These are phyloP conservation scores for Dactylellina leptospora DNA, from an alignment of 2,329 filamentous ascomycete genomes.

Conservation along the genomic window DNA sequence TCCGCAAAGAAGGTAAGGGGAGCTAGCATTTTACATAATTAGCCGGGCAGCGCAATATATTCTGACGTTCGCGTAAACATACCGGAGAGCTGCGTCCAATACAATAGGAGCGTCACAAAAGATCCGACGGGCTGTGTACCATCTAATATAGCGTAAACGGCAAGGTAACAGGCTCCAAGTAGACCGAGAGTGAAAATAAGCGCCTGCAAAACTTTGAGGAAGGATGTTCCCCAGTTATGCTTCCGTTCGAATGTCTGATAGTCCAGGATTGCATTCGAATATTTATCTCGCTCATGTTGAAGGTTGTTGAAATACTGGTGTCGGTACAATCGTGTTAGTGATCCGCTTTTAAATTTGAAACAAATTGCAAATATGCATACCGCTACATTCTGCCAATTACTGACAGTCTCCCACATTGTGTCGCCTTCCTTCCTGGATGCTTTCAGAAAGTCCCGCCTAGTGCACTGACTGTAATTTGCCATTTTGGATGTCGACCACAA, in stretches of 20 bases:
- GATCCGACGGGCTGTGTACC: slow-evolving; percentile 67
- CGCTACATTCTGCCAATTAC: slow-evolving; percentile 61
- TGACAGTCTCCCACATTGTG: slow-evolving; percentile 60
- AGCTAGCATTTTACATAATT: slow-evolving; percentile 53
- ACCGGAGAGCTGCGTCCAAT: slow-evolving; percentile 68
- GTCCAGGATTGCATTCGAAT: slow-evolving; percentile 61
- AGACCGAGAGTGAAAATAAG: slow-evolving; percentile 65
- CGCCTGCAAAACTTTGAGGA: slow-evolving; percentile 62
- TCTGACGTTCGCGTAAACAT: slow-evolving; percentile 34
- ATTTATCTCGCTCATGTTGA: slow-evolving; percentile 66
- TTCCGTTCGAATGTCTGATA: slow-evolving; percentile 60
- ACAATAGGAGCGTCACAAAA: slow-evolving; percentile 72
- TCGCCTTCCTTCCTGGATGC: slow-evolving; percentile 59
- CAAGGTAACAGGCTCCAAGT: slow-evolving; percentile 65
- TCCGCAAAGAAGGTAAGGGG: slow-evolving; percentile 66
- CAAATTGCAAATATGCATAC: slow-evolving; percentile 55
- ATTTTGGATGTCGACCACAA: slow-evolving; percentile 64
- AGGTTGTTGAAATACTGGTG: slow-evolving; percentile 69
- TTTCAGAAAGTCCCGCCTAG: slow-evolving; percentile 60
- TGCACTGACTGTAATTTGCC: slow-evolving; percentile 58
- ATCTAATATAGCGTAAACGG: slow-evolving; percentile 65
- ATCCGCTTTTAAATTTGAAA: not conserved
- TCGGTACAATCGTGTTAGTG: not conserved
- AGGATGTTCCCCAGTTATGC: slow-evolving; percentile 59
- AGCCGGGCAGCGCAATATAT: slow-evolving; percentile 11